Percentiles rank a stretch among this genome's conserved stretches.
Evolutionary conservation across 129 eudicot species (phyloP).

Genomic region (Chrysanthemum lavandulifolium): DNA sequence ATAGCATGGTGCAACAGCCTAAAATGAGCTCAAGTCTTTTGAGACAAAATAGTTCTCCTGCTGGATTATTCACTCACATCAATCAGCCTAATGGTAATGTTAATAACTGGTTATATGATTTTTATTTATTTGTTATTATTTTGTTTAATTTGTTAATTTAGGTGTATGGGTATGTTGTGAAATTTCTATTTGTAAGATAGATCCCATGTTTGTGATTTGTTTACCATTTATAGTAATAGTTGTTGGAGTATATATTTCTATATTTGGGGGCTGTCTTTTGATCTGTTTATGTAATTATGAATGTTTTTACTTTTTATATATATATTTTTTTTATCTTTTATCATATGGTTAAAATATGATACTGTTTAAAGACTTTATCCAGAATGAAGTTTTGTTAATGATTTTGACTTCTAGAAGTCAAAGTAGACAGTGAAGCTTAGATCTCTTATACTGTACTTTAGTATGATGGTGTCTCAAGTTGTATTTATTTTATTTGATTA

Average conservation of each 20-base stretch:
- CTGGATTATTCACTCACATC: slow-evolving; percentile 66
- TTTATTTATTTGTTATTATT: background rate
- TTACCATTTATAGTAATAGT: slow-evolving; percentile 40
- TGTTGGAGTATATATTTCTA: slow-evolving; percentile 23
- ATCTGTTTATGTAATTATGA: slow-evolving; percentile 6
- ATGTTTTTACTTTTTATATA: slow-evolving; percentile 9
- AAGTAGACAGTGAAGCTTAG: background rate
- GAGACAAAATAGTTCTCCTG: slow-evolving; percentile 91
- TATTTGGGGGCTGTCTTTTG: slow-evolving; percentile 32
- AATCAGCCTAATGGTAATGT: slow-evolving; percentile 59
- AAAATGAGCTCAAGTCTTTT: slow-evolving; percentile 51
- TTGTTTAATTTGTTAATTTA: background rate
- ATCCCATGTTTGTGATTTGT: slow-evolving; percentile 13
- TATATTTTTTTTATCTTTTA: background rate
- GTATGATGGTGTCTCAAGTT: background rate
- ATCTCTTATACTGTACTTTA: background rate
- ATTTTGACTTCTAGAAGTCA: slow-evolving; percentile 27
- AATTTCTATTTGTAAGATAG: background rate
- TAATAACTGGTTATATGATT: slow-evolving; percentile 13
- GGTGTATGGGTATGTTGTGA: slow-evolving; percentile 9
- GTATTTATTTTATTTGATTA: background rate
- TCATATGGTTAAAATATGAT: background rate
- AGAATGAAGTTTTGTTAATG: background rate
- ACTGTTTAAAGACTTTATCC: slow-evolving; percentile 5
- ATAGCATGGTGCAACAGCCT: slow-evolving; percentile 24